Base-by-base conservation (phyloP, 495 filamentous ascomycete genomes). In the Tuber borchii region DNA sequence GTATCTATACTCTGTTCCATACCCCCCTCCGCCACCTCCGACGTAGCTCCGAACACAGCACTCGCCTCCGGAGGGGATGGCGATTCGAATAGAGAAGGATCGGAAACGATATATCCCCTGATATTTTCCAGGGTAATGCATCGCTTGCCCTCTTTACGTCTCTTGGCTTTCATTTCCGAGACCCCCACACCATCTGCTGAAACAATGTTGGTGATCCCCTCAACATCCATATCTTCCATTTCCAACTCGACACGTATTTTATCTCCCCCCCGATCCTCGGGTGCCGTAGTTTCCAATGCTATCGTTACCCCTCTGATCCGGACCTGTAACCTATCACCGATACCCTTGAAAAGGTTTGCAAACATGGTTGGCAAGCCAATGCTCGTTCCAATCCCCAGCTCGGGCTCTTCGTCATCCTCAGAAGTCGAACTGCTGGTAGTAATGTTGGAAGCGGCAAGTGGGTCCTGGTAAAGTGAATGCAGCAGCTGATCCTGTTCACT, bases 301-400 rank as follows among this genome's bases (percentile, higher is more conserved):
- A 93, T 84, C 70, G 89, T 86, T 26, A 94, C 86, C 77, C 93
- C 89, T 68, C 86, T 87, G 56, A 97, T 87, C 44, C 86, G 86
- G 26, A 97, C 84, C 83, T 93, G 88, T 39, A 97, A 84, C 56
- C 94, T 89, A 81, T 97, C 93, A 45, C 89, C 86, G 74, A 97
- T 89, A 8, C 93, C 93, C 82, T 93, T 90, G 0, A 98, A 83
- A 79, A 96, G 95, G 39, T 88, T 90, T 16, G 93, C 90, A 20
- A 99, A 86, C 78, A 97, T 95, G 4, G 85, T 88, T 16, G 96
- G 96, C 12, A 98, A 84, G 2, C 91, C 91, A 20, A 96, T 81
- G 0, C 87, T 85, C 74, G 93, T 90, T 20, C 91, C 93, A 65
- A 90, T 90, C 31, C 96, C 96, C 34, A 91, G 78, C 2, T 88